Evolutionary conservation across 805 yeast genomes (phyloP).

Genomic region (Jamesozyma lodderae): DNA sequence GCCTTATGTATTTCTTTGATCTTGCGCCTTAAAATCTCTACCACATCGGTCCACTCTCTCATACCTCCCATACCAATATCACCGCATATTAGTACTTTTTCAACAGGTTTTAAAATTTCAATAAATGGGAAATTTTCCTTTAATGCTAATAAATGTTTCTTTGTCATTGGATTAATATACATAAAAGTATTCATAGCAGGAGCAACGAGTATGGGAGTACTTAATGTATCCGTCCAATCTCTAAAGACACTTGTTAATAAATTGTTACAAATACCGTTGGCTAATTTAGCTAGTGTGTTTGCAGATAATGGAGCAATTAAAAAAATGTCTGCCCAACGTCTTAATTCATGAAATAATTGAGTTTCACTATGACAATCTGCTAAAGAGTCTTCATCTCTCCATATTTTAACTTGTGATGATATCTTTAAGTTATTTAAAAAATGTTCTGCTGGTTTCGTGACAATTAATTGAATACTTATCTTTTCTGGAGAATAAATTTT

Average conservation of each 20-base stretch:
- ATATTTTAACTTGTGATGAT: slow-evolving; percentile 66
- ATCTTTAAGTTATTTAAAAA: slow-evolving; percentile 56
- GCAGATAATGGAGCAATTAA: slow-evolving; percentile 73
- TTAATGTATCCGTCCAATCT: slow-evolving; percentile 57
- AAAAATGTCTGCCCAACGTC: slow-evolving; percentile 80
- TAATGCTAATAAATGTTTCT: slow-evolving; percentile 53
- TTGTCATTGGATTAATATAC: slow-evolving; percentile 72
- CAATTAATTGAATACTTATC: slow-evolving; percentile 76
- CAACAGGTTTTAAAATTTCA: slow-evolving; percentile 68
- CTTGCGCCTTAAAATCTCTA: slow-evolving; percentile 43
- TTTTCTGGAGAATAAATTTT: slow-evolving; percentile 66
- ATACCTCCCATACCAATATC: slow-evolving; percentile 90
- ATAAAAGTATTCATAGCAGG: slow-evolving; percentile 86
- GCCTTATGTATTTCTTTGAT: slow-evolving; percentile 23
- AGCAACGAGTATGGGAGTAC: slow-evolving; percentile 60
- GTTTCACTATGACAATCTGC: slow-evolving; percentile 42
- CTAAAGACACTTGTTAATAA: slow-evolving; percentile 63
- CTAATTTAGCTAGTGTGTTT: slow-evolving; percentile 64
- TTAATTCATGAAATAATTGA: slow-evolving; percentile 64
- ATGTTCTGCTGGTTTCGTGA: slow-evolving; percentile 68
- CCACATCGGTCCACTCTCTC: slow-evolving; percentile 82
- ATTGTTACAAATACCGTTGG: slow-evolving; percentile 72
- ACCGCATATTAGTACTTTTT: slow-evolving; percentile 71
- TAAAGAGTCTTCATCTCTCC: slow-evolving; percentile 72
- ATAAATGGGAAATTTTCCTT: slow-evolving; percentile 68